Evolutionary conservation across 768 basidiomycete genomes (phyloP).

Genomic region (Boletus speciosus): DNA sequence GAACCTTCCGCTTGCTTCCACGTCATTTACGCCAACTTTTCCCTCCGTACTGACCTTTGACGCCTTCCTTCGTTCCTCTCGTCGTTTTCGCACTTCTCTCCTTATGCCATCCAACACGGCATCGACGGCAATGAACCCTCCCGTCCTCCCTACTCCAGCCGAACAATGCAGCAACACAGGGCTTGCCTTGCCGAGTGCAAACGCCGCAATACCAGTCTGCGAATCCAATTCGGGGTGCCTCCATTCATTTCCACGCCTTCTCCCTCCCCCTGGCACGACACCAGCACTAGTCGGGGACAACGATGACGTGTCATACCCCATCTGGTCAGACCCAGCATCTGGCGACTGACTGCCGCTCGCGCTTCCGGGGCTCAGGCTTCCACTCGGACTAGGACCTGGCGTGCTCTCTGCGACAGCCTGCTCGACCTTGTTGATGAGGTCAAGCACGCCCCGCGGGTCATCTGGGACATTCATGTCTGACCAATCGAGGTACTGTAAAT

Average conservation of each 20-base stretch:
- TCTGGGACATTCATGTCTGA: conserved; percentile 95
- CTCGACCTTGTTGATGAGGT: conserved; percentile 70
- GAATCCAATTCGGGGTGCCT: conserved; percentile 45
- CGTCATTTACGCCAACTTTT: conserved; percentile 1
- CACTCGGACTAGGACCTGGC: conserved; percentile 29
- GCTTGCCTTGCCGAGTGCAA: conserved; percentile 42
- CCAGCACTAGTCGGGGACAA: conserved; percentile 20
- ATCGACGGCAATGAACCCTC: conserved; percentile 88
- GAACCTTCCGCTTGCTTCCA: conserved; percentile 2
- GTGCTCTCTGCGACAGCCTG: conserved; percentile 26
- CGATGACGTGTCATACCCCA: neutral
- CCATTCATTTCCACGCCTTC: conserved; percentile 23
- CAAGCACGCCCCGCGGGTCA: conserved; percentile 70
- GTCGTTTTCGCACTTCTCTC: conserved; percentile 47
- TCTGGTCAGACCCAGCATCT: conserved; percentile 4
- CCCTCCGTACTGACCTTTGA: neutral
- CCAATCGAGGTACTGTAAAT: conserved; percentile 94
- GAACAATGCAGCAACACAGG: conserved; percentile 87
- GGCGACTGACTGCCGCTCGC: conserved; percentile 21
- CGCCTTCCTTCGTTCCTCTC: conserved; percentile 20
- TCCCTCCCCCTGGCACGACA: neutral
- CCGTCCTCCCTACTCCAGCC: conserved; percentile 93
- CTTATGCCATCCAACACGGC: conserved; percentile 75
- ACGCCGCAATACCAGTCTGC: conserved; percentile 52
- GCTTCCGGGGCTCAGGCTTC: conserved; percentile 21